Conservation (phyloP, 108 stramenopile genomes). For the Nannochloropsis salina region DNA sequence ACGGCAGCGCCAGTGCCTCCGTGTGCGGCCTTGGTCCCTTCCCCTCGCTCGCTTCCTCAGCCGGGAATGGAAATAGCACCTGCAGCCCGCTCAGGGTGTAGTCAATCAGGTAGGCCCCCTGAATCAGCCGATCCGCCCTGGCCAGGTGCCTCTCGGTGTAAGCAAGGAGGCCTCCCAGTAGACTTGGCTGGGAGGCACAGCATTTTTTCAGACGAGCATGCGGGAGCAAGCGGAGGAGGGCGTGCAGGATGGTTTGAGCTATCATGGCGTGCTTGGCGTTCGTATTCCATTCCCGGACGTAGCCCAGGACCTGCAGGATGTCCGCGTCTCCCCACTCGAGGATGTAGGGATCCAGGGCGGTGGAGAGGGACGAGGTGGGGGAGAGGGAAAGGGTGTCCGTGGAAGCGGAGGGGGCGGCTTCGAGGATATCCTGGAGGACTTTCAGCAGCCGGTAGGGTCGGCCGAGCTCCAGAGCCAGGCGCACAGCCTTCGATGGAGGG, state of each 20-base stretch:
- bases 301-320: slow-evolving; percentile 65
- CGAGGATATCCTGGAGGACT: slow-evolving; percentile 29
- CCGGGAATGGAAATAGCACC: slow-evolving; percentile 23
- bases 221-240: slow-evolving; percentile 41
- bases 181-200: slow-evolving; percentile 13
- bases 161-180: slow-evolving; percentile 34
- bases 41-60: background rate
- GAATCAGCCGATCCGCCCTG: slow-evolving; percentile 52
- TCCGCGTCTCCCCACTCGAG: slow-evolving; percentile 62
- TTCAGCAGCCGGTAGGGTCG: slow-evolving; percentile 72
- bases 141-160: slow-evolving; percentile 59
- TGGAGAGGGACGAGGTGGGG: slow-evolving; percentile 50
- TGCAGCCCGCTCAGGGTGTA: slow-evolving; percentile 54
- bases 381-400: slow-evolving; percentile 62
- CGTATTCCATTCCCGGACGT: slow-evolving; percentile 65
- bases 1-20: too few species aligned
- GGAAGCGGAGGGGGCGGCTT: slow-evolving; percentile 54
- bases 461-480: slow-evolving; percentile 69
- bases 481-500: slow-evolving; percentile 58
- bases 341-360: slow-evolving; percentile 62
- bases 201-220: slow-evolving; percentile 24
- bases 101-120: slow-evolving; percentile 58
- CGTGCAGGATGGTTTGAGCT: slow-evolving; percentile 50
- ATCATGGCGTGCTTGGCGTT: slow-evolving; percentile 52
- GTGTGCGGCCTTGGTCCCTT: background rate